Conservation (phyloP, 1,284 basidiomycete genomes). For the Malassezia brasiliensis region DNA sequence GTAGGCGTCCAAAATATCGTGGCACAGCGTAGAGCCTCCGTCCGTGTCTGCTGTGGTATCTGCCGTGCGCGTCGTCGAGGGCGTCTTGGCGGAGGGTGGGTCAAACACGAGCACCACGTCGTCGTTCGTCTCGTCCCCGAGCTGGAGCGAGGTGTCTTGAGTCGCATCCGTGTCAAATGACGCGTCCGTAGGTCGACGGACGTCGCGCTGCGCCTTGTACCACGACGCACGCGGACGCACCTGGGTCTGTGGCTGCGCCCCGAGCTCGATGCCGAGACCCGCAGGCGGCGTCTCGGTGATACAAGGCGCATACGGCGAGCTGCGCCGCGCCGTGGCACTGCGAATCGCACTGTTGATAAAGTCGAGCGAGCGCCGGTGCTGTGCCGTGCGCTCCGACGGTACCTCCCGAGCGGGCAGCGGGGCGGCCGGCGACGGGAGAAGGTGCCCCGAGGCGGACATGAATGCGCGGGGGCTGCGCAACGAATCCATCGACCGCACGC, state of each 20-base stretch:
- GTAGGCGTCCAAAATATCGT: constrained; percentile 5
- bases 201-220: background rate
- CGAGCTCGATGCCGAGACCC: constrained; percentile 36
- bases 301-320: constrained; percentile 10
- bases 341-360: constrained; percentile 48
- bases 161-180: background rate
- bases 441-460: constrained; percentile 4
- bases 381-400: constrained; percentile 9
- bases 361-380: constrained; percentile 46
- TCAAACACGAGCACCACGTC: constrained; percentile 14
- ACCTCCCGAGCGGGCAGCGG: background rate
- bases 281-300: constrained; percentile 19
- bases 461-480: constrained; percentile 27
- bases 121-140: constrained; percentile 16
- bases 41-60: background rate
- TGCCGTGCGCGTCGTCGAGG: background rate
- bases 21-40: background rate
- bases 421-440: background rate
- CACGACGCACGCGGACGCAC: background rate
- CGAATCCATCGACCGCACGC: constrained; percentile 35
- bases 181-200: background rate
- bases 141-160: constrained; percentile 8
- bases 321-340: constrained; percentile 43
- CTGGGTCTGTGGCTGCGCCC: background rate
- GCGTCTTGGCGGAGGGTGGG: background rate